Percentiles rank a stretch among this genome's conserved stretches.
Conservation (phyloP, 257 asterid genomes). For the Paulownia fortunei region DNA sequence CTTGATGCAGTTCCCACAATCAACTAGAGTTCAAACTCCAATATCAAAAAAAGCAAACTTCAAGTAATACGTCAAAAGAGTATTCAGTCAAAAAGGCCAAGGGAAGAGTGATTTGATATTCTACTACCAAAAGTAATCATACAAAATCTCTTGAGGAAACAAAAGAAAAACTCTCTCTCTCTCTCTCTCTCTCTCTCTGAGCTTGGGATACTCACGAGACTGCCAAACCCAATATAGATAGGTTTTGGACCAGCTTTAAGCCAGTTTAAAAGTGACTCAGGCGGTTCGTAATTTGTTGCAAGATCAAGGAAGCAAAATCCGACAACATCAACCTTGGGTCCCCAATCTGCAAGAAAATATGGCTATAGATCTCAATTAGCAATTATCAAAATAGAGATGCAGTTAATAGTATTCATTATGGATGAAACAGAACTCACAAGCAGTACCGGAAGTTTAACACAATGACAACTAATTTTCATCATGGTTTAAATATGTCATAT, state of each 20-base stretch:
- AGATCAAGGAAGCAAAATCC: slow-evolving; percentile 99
- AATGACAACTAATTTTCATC: neutral
- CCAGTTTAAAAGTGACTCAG: slow-evolving; percentile 85
- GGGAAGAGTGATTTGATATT: no score
- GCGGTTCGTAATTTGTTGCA: slow-evolving; percentile 85
- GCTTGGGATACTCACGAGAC: slow-evolving; percentile 68
- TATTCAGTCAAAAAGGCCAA: neutral
- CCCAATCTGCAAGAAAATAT: slow-evolving; percentile 86
- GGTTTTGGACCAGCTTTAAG: slow-evolving; percentile 90
- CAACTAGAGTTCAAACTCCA: slow-evolving; percentile 9
- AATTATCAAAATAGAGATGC: slow-evolving; percentile 22
- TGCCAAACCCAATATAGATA: slow-evolving; percentile 83
- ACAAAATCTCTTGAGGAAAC: neutral
- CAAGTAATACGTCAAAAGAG: neutral
- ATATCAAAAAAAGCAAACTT: neutral
- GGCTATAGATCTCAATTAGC: slow-evolving; percentile 34
- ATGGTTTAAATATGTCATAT: slow-evolving; percentile 20
- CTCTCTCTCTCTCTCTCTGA: neutral
- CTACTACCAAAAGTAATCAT: neutral
- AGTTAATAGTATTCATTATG: neutral
- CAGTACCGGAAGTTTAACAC: neutral
- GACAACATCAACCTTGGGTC: slow-evolving; percentile 91
- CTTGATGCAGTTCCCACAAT: neutral
- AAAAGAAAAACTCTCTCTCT: neutral
- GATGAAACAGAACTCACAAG: slow-evolving; percentile 16